phyloP scores from a whole-genome alignment of 129 eudicot genomes.

The Daucus carota region DNA sequence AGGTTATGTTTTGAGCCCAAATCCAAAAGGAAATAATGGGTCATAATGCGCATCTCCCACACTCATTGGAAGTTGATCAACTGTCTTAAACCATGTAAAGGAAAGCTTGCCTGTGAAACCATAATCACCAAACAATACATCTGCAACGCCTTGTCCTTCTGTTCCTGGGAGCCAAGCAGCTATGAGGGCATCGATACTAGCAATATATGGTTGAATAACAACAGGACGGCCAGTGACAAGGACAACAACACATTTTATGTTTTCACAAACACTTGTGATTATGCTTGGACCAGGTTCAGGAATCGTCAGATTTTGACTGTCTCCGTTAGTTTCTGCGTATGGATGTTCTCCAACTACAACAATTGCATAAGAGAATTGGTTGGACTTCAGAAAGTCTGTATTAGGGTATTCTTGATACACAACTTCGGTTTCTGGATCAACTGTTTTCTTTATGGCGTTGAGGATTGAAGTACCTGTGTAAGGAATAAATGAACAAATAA shows the following conservation, averaged over 20 bases:
- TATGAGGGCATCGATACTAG: slow-evolving; percentile 56
- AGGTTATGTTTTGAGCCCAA: slow-evolving; percentile 13
- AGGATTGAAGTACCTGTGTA: slow-evolving; percentile 67
- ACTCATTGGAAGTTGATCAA: slow-evolving; percentile 21
- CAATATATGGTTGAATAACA: slow-evolving; percentile 56
- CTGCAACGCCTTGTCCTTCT: slow-evolving; percentile 21
- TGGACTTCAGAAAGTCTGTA: slow-evolving; percentile 33
- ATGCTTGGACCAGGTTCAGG: slow-evolving; percentile 63
- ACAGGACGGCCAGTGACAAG: slow-evolving; percentile 69
- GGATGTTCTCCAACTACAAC: slow-evolving; percentile 81
- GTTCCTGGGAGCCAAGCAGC: slow-evolving; percentile 89
- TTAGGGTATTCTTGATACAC: slow-evolving; percentile 54
- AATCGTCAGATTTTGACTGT: slow-evolving; percentile 52
- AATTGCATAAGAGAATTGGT: slow-evolving; percentile 59
- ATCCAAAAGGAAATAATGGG: slow-evolving; percentile 17
- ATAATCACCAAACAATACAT: slow-evolving; percentile 10
- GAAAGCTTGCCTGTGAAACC: slow-evolving; percentile 18
- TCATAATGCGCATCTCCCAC: slow-evolving; percentile 12
- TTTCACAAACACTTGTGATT: slow-evolving; percentile 46
- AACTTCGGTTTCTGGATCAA: slow-evolving; percentile 55
- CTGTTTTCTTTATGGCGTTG: slow-evolving; percentile 40
- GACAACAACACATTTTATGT: slow-evolving; percentile 69
- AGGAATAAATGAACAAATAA: neutral
- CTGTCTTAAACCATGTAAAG: slow-evolving; percentile 20
- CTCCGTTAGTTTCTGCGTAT: slow-evolving; percentile 69